Conservation (phyloP, 768 basidiomycete genomes). For the Trametes cingulata region DNA sequence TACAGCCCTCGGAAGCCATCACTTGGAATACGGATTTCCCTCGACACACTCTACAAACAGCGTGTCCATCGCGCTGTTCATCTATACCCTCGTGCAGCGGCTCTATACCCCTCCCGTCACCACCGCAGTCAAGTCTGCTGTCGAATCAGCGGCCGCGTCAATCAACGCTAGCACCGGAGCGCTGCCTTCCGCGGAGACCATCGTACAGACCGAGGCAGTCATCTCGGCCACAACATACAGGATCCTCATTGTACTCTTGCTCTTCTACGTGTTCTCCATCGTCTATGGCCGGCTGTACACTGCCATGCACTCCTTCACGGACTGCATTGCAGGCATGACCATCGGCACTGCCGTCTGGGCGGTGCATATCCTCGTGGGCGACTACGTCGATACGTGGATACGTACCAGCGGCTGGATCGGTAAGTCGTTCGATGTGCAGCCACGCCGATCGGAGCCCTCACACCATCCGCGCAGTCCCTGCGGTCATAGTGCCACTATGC, state of each 20-base stretch:
- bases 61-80: constrained; percentile 85
- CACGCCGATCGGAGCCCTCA: not conserved
- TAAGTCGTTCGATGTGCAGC: constrained; percentile 16
- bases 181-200: constrained; percentile 22
- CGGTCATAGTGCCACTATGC: constrained; percentile 59
- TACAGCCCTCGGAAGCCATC: constrained; percentile 76
- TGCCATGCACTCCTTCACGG: constrained; percentile 86
- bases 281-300: constrained; percentile 82
- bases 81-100: constrained; percentile 59
- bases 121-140: not conserved
- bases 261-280: constrained; percentile 66
- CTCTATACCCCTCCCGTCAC: constrained; percentile 39
- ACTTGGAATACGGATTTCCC: constrained; percentile 93
- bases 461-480: constrained; percentile 45
- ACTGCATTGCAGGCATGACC: constrained; percentile 61
- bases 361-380: constrained; percentile 36
- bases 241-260: constrained; percentile 42
- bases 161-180: constrained; percentile 12
- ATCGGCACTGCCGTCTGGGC: constrained; percentile 72
- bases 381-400: constrained; percentile 45
- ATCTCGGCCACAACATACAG: constrained; percentile 51
- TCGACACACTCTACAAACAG: constrained; percentile 94
- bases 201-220: not conserved
- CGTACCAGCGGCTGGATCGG: constrained; percentile 38
- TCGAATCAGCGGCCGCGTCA: not conserved